Evolutionary conservation across 169 alveolate species (phyloP).

Genomic region (Cryptosporidium tyzzeri): DNA sequence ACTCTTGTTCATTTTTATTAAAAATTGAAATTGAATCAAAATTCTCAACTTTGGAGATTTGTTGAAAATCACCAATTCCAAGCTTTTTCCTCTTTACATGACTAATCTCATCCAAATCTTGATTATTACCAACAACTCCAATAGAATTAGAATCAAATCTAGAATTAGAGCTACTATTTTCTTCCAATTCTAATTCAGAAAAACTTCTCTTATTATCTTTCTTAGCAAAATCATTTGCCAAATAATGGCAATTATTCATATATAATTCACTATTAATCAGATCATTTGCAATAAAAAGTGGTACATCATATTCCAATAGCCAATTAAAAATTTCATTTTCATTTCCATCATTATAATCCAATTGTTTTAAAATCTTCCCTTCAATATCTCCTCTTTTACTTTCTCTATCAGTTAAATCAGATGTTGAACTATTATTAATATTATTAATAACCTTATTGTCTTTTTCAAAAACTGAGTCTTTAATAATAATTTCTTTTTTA

Average conservation of each 20-base stretch:
- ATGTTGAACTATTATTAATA: background rate
- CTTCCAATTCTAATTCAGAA: slow-evolving; percentile 20
- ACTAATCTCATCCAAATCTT: background rate
- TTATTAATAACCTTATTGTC: background rate
- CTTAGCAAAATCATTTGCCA: background rate
- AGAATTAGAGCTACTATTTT: background rate
- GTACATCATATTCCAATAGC: slow-evolving; percentile 45
- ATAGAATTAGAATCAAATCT: background rate
- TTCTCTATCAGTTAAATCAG: background rate
- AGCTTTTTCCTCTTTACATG: background rate
- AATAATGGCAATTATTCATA: background rate
- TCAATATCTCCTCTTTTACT: background rate
- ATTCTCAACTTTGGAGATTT: background rate
- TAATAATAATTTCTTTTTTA: background rate
- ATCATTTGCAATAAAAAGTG: background rate
- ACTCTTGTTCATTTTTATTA: background rate
- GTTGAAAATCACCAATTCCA: background rate
- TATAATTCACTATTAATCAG: background rate
- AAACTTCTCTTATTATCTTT: slow-evolving; percentile 28
- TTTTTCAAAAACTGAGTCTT: background rate
- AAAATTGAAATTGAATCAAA: background rate
- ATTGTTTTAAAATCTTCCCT: background rate
- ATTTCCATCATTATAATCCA: background rate
- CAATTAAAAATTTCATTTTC: background rate
- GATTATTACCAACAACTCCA: too few species aligned